Evolutionary conservation across 163 green algal species (phyloP), one percentile per base, ranked within the genome.

Genomic region (Trebouxiophyceae sp.): DNA sequence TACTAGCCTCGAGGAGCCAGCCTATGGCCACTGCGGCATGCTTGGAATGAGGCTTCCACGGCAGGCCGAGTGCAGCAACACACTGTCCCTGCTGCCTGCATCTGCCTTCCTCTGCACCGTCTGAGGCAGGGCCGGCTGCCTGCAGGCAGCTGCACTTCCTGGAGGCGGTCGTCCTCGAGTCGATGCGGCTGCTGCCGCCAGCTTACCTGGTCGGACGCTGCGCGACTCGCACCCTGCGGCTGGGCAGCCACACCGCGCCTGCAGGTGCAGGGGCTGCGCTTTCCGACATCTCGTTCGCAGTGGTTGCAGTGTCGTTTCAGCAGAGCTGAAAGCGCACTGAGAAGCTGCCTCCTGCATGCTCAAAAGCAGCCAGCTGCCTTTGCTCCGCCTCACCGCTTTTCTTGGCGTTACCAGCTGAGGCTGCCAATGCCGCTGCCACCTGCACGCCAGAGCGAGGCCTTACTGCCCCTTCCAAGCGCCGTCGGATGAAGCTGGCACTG

Each of bases 181-280:
- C 84, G 1, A 64, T 97, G 71, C 75, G 90, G 30, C 68, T 95
- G 54, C 78, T 81, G 28, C 88, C 89, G 22, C 90, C 90, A 0
- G 90, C 90, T 0, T 96, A 95, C 74, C 83, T 97, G 66, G 83
- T 96, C 5, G 89, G 89, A 4, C 64, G 87, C n/a, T 93, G 83
- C 57, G 74, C 76, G 3, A 33, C 57, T 0, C 6, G 28, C 23
- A 50, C 31, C 23, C 62, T 65, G 1, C 5, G 19, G 3, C 63
- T 82, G 20, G 72, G 33, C 12, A 24, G 34, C 32, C 74, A 60
- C 45, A 31, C 23, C 56, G 8, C 84, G 1, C 45, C 68, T 0
- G 32, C 46, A 63, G 67, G 70, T 58, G 70, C 55, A n/a, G 8
- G 8, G 8, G 39, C 39, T 16, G 16, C 8, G 8, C 39, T 16